These are phyloP conservation scores for Melaleuca quinquenervia DNA, from an alignment of 345 rosid genomes.

Conservation along the genomic window DNA sequence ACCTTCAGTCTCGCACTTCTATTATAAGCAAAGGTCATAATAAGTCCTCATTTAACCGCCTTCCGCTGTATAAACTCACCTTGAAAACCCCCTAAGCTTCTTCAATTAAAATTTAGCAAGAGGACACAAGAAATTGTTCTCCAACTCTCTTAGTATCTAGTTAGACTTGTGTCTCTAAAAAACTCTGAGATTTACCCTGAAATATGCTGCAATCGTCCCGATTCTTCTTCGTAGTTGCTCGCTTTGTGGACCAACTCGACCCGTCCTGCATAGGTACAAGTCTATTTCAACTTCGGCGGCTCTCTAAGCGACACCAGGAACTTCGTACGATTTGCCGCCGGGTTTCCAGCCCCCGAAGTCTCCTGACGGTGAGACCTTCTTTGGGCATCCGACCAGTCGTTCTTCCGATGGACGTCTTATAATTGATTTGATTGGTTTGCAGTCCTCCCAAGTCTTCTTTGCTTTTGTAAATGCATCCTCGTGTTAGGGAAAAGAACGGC, in stretches of 20 bases:
- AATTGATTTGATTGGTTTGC: constrained; percentile 50
- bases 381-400: constrained; percentile 43
- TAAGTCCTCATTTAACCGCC: background rate
- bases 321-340: constrained; percentile 38
- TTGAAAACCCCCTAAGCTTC: background rate
- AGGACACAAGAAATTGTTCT: background rate
- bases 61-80: background rate
- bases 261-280: constrained; percentile 18
- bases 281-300: constrained; percentile 65
- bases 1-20: background rate
- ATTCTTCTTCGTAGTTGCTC: background rate
- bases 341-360: constrained; percentile 34
- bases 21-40: background rate
- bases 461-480: background rate
- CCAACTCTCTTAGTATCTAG: background rate
- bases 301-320: constrained; percentile 78
- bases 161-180: too few relatives aligned
- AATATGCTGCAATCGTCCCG: background rate
- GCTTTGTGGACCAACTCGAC: background rate
- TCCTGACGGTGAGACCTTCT: constrained; percentile 58
- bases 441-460: background rate
- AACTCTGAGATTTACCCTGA: background rate
- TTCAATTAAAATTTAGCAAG: background rate
- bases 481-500: background rate
- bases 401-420: constrained; percentile 66